A percentile compares a stretch with the other conserved stretches of the same genome.
Evolutionary conservation across 495 filamentous ascomycete genomes (phyloP).

Genomic region (Tuber brumale): DNA sequence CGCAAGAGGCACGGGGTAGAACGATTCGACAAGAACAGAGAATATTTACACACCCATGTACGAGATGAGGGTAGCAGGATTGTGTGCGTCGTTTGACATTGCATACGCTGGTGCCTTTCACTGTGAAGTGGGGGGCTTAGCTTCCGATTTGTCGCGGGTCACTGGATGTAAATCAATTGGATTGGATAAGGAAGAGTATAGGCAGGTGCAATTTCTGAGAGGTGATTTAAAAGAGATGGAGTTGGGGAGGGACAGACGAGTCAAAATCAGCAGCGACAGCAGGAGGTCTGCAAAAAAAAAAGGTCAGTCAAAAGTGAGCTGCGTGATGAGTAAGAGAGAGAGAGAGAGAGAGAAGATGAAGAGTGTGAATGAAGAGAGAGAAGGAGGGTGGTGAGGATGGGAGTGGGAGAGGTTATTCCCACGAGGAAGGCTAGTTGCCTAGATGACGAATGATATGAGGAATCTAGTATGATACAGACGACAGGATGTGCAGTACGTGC

Average conservation of each 20-base stretch:
- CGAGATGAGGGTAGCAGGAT: conserved; percentile 39
- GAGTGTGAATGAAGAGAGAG: not conserved
- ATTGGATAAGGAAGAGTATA: conserved; percentile 6
- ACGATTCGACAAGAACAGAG: conserved; percentile 38
- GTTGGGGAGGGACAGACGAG: not conserved
- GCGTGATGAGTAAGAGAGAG: not conserved
- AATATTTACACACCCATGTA: conserved; percentile 35
- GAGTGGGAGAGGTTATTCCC: conserved; percentile 2
- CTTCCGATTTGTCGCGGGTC: conserved; percentile 35
- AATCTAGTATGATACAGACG: not conserved
- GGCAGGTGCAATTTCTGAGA: not conserved
- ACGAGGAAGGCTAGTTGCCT: not conserved
- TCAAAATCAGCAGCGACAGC: not conserved
- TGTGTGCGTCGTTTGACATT: conserved; percentile 38
- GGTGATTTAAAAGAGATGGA: conserved; percentile 3
- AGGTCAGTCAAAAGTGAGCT: conserved; percentile 1
- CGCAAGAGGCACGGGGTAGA: conserved; percentile 31
- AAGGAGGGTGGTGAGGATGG: not conserved
- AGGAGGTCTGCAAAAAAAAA: not conserved
- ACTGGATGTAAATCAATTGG: conserved; percentile 29
- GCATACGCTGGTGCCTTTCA: conserved; percentile 30
- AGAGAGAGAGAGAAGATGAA: not conserved
- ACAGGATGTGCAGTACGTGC: not conserved
- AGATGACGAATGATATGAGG: not conserved
- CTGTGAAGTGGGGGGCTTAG: conserved; percentile 32